phyloP scores from a whole-genome alignment of 345 rosid species.

The Syzygium aromaticum region DNA sequence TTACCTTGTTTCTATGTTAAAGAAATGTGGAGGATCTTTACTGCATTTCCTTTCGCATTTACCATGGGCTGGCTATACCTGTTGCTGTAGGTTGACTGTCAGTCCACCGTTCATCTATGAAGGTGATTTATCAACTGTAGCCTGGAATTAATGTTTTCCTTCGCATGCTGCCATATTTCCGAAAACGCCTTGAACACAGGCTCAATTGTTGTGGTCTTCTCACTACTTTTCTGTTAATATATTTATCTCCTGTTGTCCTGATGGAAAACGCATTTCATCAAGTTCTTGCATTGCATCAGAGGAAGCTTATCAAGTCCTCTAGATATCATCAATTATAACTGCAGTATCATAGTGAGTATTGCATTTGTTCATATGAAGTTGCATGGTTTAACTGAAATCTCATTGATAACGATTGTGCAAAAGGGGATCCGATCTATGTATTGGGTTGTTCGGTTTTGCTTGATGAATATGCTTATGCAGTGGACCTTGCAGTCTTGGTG shows the following conservation, averaged over 20 bases:
- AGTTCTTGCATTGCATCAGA: background rate
- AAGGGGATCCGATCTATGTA: background rate
- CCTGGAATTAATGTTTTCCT: background rate
- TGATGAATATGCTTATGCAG: background rate
- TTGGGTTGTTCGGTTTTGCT: background rate
- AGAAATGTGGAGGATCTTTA: background rate
- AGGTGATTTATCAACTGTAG: background rate
- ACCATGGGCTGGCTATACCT: background rate
- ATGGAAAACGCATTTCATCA: background rate
- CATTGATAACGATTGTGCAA: background rate
- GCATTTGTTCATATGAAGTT: background rate
- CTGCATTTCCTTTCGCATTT: background rate
- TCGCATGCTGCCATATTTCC: background rate
- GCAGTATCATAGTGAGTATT: background rate
- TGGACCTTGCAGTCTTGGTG: background rate
- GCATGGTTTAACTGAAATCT: background rate
- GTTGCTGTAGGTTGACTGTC: background rate
- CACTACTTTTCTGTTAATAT: background rate
- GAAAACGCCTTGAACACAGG: background rate
- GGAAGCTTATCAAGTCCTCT: background rate
- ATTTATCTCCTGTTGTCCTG: background rate
- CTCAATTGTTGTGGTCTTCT: background rate
- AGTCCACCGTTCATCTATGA: background rate
- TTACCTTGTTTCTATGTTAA: background rate
- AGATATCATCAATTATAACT: background rate